These are phyloP conservation scores for Diacronema lutheri DNA, from an alignment of 78 protist genomes.

Conservation along the genomic window DNA sequence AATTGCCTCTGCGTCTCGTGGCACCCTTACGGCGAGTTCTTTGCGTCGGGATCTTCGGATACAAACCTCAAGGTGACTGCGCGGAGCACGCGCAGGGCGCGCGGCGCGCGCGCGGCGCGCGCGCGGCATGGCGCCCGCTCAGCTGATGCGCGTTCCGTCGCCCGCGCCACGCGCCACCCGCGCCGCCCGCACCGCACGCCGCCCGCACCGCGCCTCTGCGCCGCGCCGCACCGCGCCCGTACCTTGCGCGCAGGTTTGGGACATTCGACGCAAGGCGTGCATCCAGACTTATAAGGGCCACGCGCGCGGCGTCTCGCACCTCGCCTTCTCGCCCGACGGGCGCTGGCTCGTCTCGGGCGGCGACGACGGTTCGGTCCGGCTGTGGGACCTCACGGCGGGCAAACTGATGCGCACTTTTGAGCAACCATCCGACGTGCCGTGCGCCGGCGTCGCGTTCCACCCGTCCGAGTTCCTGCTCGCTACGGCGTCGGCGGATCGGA, in stretches of 20 bases:
- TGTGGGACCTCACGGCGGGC: conserved; percentile 63
- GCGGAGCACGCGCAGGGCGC: no score
- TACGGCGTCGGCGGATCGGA: conserved; percentile 17
- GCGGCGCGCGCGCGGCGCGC: no score
- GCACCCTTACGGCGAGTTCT: conserved; percentile 66
- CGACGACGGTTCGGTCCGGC: conserved; percentile 27
- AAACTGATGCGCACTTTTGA: conserved; percentile 6
- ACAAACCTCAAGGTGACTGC: conserved; percentile 29
- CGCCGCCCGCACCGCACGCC: no score
- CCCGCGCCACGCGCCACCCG: not conserved
- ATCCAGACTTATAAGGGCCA: conserved; percentile 59
- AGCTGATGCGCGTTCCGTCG: not conserved
- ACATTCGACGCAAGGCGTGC: conserved; percentile 32
- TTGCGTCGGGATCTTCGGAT: conserved; percentile 50
- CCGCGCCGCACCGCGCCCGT: not conserved
- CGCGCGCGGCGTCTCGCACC: not conserved
- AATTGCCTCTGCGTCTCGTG: not conserved
- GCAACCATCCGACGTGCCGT: conserved; percentile 5
- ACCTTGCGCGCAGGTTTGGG: conserved; percentile 48
- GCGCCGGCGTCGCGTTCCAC: conserved; percentile 36
- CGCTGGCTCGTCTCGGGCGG: conserved; percentile 44
- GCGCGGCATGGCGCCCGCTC: no score
- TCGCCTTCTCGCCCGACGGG: conserved; percentile 60
- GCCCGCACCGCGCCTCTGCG: not conserved
- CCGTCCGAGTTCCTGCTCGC: conserved; percentile 52